Evolutionary conservation across 495 filamentous ascomycete genomes (phyloP).

Genomic region (Podospora didyma): DNA sequence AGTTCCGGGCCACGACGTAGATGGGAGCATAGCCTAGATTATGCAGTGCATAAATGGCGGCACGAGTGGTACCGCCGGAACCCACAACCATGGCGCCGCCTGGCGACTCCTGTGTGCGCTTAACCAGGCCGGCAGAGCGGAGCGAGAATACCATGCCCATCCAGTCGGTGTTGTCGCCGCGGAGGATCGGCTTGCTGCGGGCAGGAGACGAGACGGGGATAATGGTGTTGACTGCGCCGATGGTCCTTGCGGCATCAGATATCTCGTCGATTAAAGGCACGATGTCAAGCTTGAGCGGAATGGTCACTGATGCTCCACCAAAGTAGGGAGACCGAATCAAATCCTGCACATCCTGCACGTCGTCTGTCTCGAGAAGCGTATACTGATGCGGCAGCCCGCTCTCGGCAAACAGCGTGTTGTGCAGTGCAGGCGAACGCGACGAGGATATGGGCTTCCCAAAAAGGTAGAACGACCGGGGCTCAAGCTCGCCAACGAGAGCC

Average conservation of each 20-base stretch:
- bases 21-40: constrained; percentile 79
- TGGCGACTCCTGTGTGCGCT: constrained; percentile 26
- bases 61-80: constrained; percentile 86
- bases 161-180: constrained; percentile 97
- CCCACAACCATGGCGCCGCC: constrained; percentile 72
- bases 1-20: constrained; percentile 79
- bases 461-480: constrained; percentile 73
- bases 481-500: constrained; percentile 74
- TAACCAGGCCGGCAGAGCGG: constrained; percentile 61
- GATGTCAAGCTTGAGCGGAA: constrained; percentile 88
- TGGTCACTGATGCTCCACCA: constrained; percentile 91
- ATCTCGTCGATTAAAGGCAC: constrained; percentile 78
- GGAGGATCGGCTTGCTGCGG: constrained; percentile 41
- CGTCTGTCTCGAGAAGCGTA: constrained; percentile 68
- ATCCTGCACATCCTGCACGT: constrained; percentile 57
- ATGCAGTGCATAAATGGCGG: constrained; percentile 85
- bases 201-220: constrained; percentile 40
- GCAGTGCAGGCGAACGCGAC: constrained; percentile 81
- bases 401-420: constrained; percentile 78
- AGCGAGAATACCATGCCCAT: constrained; percentile 82
- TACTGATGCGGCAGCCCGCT: constrained; percentile 88
- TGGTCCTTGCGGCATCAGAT: constrained; percentile 69
- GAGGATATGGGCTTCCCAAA: constrained; percentile 79
- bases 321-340: constrained; percentile 71
- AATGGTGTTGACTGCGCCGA: constrained; percentile 96